Conservation (phyloP, 768 basidiomycete genomes). For the Termitomyces sp. region DNA sequence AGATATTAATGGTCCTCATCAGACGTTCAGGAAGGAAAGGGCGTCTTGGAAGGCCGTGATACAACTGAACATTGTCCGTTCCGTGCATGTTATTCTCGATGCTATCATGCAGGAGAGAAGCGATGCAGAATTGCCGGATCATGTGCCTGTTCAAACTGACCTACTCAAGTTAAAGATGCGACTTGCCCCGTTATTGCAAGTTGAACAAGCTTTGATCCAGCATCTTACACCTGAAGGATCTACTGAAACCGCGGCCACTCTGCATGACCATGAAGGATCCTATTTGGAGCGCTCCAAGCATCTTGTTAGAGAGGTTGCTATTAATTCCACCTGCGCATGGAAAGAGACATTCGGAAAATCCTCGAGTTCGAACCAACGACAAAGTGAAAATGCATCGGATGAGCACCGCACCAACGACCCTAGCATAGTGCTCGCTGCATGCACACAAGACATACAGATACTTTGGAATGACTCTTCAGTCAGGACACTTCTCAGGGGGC, state of each 20-base stretch:
- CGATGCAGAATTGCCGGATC: slow-evolving; percentile 10
- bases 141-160: slow-evolving; percentile 34
- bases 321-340: slow-evolving; percentile 48
- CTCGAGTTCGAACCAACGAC: slow-evolving; percentile 11
- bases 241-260: slow-evolving; percentile 22
- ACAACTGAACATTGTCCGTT: slow-evolving; percentile 66
- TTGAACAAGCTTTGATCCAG: slow-evolving; percentile 56
- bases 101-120: slow-evolving; percentile 34
- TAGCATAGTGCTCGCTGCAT: slow-evolving; percentile 48
- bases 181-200: slow-evolving; percentile 52
- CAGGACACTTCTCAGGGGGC: slow-evolving; percentile 40
- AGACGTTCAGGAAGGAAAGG: slow-evolving; percentile 56
- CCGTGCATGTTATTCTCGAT: slow-evolving; percentile 58
- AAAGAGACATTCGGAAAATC: slow-evolving; percentile 40
- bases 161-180: slow-evolving; percentile 51
- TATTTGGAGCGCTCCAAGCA: slow-evolving; percentile 21
- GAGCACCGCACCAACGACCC: slow-evolving; percentile 52
- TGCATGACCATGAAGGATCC: slow-evolving; percentile 15
- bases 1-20: background rate
- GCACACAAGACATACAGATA: slow-evolving; percentile 55
- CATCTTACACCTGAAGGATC: slow-evolving; percentile 46
- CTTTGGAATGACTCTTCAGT: slow-evolving; percentile 61
- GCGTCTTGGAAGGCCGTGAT: slow-evolving; percentile 64
- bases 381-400: slow-evolving; percentile 25
- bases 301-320: slow-evolving; percentile 39